These are phyloP conservation scores for Paramecium bursaria DNA, from an alignment of 73 alveolate species.

Conservation along the genomic window DNA sequence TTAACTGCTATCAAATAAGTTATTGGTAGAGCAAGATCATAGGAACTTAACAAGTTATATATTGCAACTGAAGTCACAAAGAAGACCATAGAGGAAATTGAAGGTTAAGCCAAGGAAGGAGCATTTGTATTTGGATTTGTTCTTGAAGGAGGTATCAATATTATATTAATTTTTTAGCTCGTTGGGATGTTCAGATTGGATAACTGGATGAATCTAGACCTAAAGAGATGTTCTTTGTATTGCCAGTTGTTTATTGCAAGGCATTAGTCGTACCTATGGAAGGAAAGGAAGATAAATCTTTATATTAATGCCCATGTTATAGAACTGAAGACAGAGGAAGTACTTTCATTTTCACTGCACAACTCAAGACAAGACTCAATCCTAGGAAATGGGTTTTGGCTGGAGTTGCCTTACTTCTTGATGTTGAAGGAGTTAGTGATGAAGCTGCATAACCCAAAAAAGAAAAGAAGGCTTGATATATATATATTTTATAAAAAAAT, in stretches of 20 bases:
- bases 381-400: conserved; percentile 99
- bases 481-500: too few relatives aligned
- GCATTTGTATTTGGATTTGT: conserved; percentile 96
- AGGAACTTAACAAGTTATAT: conserved; percentile 96
- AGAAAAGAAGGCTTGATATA: conserved; percentile 57
- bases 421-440: conserved; percentile 96
- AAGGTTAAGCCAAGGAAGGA: conserved; percentile 92
- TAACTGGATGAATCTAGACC: conserved; percentile 98
- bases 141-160: conserved; percentile 92
- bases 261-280: conserved; percentile 87
- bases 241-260: conserved; percentile 99
- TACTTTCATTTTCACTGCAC: conserved; percentile 97
- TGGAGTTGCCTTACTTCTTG: conserved; percentile 98
- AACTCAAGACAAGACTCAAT: conserved; percentile 95
- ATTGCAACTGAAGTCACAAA: conserved; percentile 98
- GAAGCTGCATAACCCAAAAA: conserved; percentile 70
- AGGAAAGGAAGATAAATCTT: conserved; percentile 81
- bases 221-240: conserved; percentile 97
- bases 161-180: conserved; percentile 79
- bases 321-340: conserved; percentile 97
- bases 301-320: conserved; percentile 97
- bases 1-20: conserved; percentile 99
- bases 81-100: conserved; percentile 94
- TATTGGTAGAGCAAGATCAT: conserved; percentile 93
- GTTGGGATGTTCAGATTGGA: conserved; percentile 98